These are phyloP conservation scores for Fomitopsis pulvina DNA, from an alignment of 768 basidiomycete genomes.

Conservation along the genomic window DNA sequence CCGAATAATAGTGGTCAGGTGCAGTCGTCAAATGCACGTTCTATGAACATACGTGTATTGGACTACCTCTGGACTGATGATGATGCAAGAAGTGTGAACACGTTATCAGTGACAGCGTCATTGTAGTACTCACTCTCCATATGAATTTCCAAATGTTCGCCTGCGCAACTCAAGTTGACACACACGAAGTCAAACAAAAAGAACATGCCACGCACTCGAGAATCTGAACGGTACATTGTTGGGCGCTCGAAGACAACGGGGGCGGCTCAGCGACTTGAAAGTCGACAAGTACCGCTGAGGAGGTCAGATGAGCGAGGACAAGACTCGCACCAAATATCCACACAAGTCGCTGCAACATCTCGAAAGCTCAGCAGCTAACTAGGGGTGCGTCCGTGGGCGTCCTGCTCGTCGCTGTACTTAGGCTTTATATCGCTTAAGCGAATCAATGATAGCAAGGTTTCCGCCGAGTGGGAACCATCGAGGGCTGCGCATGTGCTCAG, in stretches of 20 bases:
- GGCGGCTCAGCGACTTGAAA: constrained; percentile 76
- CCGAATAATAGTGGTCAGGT: background rate
- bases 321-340: background rate
- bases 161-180: constrained; percentile 25
- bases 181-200: background rate
- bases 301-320: background rate
- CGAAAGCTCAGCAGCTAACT: background rate
- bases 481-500: background rate
- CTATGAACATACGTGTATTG: constrained; percentile 43
- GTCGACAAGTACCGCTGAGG: constrained; percentile 19
- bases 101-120: background rate
- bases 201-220: constrained; percentile 42
- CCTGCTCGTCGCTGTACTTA: background rate
- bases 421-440: background rate
- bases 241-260: constrained; percentile 50
- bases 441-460: background rate
- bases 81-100: background rate
- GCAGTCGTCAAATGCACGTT: no score
- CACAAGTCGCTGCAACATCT: background rate
- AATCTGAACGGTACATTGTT: constrained; percentile 59
- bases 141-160: constrained; percentile 69
- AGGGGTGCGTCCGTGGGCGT: background rate
- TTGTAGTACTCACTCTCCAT: constrained; percentile 43
- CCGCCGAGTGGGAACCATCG: background rate
- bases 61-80: constrained; percentile 57